Conservation (phyloP, 2,329 filamentous ascomycete genomes). For the Tricladium varicosporioides region DNA sequence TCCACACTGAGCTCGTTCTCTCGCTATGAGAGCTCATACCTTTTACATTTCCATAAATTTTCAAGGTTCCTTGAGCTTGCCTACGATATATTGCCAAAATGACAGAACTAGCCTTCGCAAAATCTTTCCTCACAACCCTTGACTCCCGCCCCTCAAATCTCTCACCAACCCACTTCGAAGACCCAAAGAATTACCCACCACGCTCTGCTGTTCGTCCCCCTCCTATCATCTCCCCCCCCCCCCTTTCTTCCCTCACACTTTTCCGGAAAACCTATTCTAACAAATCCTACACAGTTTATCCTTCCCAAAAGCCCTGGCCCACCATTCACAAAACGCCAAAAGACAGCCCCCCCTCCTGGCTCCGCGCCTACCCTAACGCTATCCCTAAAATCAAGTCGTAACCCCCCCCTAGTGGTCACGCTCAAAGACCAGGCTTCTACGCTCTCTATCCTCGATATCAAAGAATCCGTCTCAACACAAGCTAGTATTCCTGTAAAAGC, state of each 20-base stretch:
- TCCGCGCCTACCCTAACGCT: conserved; percentile 55
- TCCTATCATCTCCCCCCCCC: neutral
- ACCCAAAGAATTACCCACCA: conserved; percentile 74
- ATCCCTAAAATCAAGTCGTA: conserved; percentile 73
- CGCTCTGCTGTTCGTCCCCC: conserved; percentile 66
- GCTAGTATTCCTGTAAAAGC: conserved; percentile 68
- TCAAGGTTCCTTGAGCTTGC: neutral
- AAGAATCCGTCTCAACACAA: conserved; percentile 63
- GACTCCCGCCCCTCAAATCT: conserved; percentile 79
- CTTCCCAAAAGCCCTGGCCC: conserved; percentile 61
- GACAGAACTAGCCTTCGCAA: conserved; percentile 84
- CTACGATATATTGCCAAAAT: conserved; percentile 43
- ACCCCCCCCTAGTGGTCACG: conserved; percentile 66
- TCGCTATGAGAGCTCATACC: neutral
- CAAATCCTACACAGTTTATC: conserved; percentile 54
- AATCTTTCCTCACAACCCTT: conserved; percentile 75
- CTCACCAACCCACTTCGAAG: conserved; percentile 85
- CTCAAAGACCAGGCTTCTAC: conserved; percentile 61
- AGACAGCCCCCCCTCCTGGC: conserved; percentile 47
- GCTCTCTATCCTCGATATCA: conserved; percentile 78
- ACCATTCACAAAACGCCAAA: conserved; percentile 43
- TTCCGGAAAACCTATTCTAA: neutral
- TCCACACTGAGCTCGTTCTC: neutral
- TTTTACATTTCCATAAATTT: too few relatives aligned
- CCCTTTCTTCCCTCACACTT: neutral